Evolutionary conservation across 2,329 filamentous ascomycete species (phyloP), one percentile per base, ranked within the genome.

Genomic region (Sporothrix phasma): DNA sequence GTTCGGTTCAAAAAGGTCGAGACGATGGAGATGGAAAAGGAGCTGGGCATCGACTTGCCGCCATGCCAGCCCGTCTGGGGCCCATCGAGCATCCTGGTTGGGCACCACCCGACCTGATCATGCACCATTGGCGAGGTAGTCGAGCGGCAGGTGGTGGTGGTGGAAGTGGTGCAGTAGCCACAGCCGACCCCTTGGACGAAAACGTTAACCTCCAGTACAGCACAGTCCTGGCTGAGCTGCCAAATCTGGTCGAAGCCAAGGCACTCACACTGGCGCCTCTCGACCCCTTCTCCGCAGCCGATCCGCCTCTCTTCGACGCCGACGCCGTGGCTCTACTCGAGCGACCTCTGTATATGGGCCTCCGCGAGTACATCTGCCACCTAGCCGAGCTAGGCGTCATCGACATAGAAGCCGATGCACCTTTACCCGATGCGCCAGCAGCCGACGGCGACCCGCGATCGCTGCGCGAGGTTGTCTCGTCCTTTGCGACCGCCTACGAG

Each of bases 191-290:
- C 10, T 34, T 53, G 0, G 78, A 83, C 8, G 89, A 94, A 71
- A 77, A 94, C 19, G 86, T 90, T 4, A 85, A 90, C 71, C 76
- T 97, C n/a, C 86, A 95, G 68, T 97, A 96, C 74, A 82, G 81
- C 69, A 85, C 86, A 1, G 90, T 99, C 26, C 80, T 97, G 19
- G 81, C 83, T 43, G 93, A 97, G 74, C 80, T 99, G 26, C 90
- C 92, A 1, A 88, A 95, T 72, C 81, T 97, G 31, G 89, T 97
- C 67, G 93, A 97, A 77, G 93, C 90, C 10, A 93, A 93, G 74
- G 93, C 92, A 0, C 85, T 97, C n/a, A 92, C 90, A 0, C 82
- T 96, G 43, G 90, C 89, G 0, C 90, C 87, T 34, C 78, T 80
- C 0, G 79, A 76, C 67, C 77, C 73, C 41, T 74, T 71, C 39